Conservation (phyloP, 768 basidiomycete genomes). For the Pisolithus tinctorius region DNA sequence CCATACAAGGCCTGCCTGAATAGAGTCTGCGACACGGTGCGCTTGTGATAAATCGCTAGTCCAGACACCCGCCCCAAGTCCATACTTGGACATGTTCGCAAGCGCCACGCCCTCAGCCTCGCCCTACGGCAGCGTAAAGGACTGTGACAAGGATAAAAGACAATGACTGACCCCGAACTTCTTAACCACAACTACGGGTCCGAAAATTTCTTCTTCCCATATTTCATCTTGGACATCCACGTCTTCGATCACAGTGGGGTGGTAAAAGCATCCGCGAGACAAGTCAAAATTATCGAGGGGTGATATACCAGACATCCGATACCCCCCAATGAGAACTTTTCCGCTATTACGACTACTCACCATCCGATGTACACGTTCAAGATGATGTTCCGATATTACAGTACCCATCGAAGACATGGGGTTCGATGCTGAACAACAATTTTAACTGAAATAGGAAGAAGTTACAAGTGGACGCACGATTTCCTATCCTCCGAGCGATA, state of each 20-base stretch:
- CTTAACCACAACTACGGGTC: constrained; percentile 73
- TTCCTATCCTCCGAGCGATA: constrained; percentile 67
- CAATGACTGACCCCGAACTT: constrained; percentile 40
- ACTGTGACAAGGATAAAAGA: background rate
- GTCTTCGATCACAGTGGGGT: constrained; percentile 68
- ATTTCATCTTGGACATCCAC: constrained; percentile 52
- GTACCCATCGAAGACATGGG: constrained; percentile 72
- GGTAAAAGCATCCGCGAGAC: constrained; percentile 65
- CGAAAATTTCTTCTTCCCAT: constrained; percentile 83
- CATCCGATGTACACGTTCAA: constrained; percentile 58
- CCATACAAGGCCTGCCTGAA: constrained; percentile 80
- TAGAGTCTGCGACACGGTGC: constrained; percentile 61
- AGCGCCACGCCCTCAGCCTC: constrained; percentile 61
- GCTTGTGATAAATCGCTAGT: constrained; percentile 67
- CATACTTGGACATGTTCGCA: constrained; percentile 76
- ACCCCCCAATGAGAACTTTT: constrained; percentile 55
- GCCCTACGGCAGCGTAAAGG: constrained; percentile 28
- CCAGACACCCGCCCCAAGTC: constrained; percentile 79
- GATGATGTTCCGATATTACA: constrained; percentile 61
- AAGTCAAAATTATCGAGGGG: constrained; percentile 67
- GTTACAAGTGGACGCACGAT: constrained; percentile 46
- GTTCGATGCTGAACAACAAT: constrained; percentile 48
- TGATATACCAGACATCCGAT: constrained; percentile 56
- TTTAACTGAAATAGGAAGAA: background rate
- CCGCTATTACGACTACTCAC: constrained; percentile 41